Percentiles rank a stretch among this genome's conserved stretches.
phyloP scores from a whole-genome alignment of 2,329 filamentous ascomycete genomes.

The Lachnellula subtilissima region DNA sequence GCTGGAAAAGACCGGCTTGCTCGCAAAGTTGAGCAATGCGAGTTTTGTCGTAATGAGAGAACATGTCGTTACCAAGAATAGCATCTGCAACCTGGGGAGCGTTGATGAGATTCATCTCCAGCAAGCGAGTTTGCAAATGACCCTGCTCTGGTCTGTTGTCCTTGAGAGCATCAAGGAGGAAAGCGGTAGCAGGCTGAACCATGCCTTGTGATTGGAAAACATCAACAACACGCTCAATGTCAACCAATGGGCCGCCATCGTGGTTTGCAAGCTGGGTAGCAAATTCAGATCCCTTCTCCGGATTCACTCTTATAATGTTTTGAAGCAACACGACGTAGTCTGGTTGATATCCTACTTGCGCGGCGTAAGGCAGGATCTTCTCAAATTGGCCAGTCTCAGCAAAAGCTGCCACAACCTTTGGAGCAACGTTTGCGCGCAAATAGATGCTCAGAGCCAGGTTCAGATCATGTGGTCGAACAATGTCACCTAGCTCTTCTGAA shows the following conservation, averaged over 20 bases:
- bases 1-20: constrained; percentile 79
- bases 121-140: constrained; percentile 83
- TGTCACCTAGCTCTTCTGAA: constrained; percentile 93
- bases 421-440: constrained; percentile 79
- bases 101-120: constrained; percentile 97
- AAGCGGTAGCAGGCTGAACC: constrained; percentile 97
- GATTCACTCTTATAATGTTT: constrained; percentile 85
- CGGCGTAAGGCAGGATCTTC: constrained; percentile 88
- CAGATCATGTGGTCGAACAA: constrained; percentile 84
- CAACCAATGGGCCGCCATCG: constrained; percentile 79
- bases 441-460: constrained; percentile 86
- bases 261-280: constrained; percentile 88
- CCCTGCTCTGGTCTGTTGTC: constrained; percentile 93
- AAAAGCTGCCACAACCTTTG: constrained; percentile 93
- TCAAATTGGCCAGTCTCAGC: constrained; percentile 96
- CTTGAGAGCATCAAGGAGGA: constrained; percentile 90
- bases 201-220: constrained; percentile 98
- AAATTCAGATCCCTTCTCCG: constrained; percentile 92
- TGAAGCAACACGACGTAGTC: constrained; percentile 90
- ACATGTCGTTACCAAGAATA: constrained; percentile 97
- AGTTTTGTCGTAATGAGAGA: constrained; percentile 90
- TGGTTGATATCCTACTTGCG: constrained; percentile 82
- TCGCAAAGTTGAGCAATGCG: constrained; percentile 89
- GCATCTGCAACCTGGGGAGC: constrained; percentile 97
- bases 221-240: constrained; percentile 91